phyloP scores from a whole-genome alignment of 768 basidiomycete genomes.

The Suillus cothurnatus region DNA sequence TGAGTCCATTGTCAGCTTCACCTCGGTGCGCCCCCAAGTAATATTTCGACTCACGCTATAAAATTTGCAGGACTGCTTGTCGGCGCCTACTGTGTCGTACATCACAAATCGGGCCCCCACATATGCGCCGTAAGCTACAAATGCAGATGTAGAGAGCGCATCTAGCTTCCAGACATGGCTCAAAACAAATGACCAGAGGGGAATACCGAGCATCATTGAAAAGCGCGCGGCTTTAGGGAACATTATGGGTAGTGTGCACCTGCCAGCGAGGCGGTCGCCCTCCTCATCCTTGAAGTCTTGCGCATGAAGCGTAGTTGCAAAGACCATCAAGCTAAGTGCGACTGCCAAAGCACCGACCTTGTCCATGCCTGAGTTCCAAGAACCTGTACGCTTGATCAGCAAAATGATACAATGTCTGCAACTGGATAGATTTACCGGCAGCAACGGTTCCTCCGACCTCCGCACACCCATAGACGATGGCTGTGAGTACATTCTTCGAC shows the following conservation, averaged over 20 bases:
- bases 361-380: constrained; percentile 19
- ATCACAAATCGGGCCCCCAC: constrained; percentile 38
- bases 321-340: constrained; percentile 38
- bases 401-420: neutral
- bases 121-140: constrained; percentile 34
- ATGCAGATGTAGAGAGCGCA: constrained; percentile 21
- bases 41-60: constrained; percentile 35
- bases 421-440: constrained; percentile 31
- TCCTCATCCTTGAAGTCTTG: constrained; percentile 50
- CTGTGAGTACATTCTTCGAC: constrained; percentile 41
- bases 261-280: constrained; percentile 41
- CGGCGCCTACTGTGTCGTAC: constrained; percentile 29
- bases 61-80: constrained; percentile 38
- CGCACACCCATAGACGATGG: constrained; percentile 37
- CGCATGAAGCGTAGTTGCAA: constrained; percentile 49
- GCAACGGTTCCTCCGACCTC: constrained; percentile 41
- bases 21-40: too few relatives aligned
- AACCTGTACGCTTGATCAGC: constrained; percentile 23
- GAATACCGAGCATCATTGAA: constrained; percentile 35
- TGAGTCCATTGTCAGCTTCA: neutral
- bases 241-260: constrained; percentile 48
- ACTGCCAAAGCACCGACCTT: constrained; percentile 33
- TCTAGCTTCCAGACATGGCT: constrained; percentile 39
- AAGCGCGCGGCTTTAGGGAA: constrained; percentile 40
- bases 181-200: constrained; percentile 40